Evolutionary conservation across 1,284 basidiomycete species (phyloP).

Genomic region (Prillingera fragicola): DNA sequence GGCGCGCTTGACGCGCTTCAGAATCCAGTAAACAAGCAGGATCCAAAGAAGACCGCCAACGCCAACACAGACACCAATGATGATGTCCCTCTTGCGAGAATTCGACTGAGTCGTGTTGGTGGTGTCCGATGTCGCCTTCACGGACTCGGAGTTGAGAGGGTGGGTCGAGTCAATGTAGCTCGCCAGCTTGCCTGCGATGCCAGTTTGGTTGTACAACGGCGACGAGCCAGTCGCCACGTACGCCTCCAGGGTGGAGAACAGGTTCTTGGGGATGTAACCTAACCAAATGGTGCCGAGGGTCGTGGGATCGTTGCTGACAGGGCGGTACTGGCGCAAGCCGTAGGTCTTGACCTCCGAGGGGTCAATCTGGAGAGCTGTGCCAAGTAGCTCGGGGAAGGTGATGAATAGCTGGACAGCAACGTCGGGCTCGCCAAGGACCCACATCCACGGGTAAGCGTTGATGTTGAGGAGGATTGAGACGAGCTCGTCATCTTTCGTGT

Average conservation of each 20-base stretch:
- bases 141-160: slow-evolving; percentile 20
- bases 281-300: slow-evolving; percentile 47
- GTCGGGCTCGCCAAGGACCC: slow-evolving; percentile 40
- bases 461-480: slow-evolving; percentile 42
- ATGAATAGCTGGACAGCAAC: slow-evolving; percentile 46
- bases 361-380: slow-evolving; percentile 36
- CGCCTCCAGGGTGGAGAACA: slow-evolving; percentile 43
- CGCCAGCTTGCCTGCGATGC: slow-evolving; percentile 45
- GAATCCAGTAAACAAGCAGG: slow-evolving; percentile 46
- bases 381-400: slow-evolving; percentile 42
- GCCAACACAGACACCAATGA: slow-evolving; percentile 48
- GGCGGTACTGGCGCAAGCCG: slow-evolving; percentile 47
- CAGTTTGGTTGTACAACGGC: slow-evolving; percentile 47
- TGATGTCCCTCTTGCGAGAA: slow-evolving; percentile 41
- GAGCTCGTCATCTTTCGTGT: slow-evolving; percentile 34
- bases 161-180: slow-evolving; percentile 46
- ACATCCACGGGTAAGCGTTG: slow-evolving; percentile 41
- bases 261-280: slow-evolving; percentile 44
- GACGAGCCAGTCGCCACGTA: slow-evolving; percentile 22
- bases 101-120: background rate
- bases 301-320: slow-evolving; percentile 39
- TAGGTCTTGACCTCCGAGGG: slow-evolving; percentile 37
- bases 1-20: slow-evolving; percentile 44
- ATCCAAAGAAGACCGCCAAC: slow-evolving; percentile 47
- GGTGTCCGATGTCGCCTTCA: background rate